A percentile compares a stretch with the other conserved stretches of the same genome.
Conservation (phyloP, 2,329 filamentous ascomycete genomes). For the Penicillium nordicum region DNA sequence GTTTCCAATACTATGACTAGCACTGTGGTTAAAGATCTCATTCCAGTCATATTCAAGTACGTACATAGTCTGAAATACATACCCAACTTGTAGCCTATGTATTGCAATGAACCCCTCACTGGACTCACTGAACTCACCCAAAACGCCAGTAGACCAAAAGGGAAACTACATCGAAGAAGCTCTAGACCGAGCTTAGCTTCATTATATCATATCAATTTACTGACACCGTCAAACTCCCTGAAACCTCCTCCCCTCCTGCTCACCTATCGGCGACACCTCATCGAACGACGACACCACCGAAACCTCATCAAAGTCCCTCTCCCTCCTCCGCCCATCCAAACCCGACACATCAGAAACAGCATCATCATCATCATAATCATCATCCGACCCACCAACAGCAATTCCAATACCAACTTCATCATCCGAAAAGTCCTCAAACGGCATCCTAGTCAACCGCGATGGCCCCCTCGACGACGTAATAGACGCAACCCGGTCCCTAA, state of each 20-base stretch:
- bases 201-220: not conserved
- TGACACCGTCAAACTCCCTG: not conserved
- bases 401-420: constrained; percentile 6
- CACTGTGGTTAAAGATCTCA: not conserved
- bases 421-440: constrained; percentile 18
- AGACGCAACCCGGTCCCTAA: not conserved
- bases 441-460: constrained; percentile 16
- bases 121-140: not conserved
- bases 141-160: not conserved
- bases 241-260: not conserved
- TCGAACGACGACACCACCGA: constrained; percentile 34
- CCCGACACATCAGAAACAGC: constrained; percentile 28
- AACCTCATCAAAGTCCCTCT: constrained; percentile 27
- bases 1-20: not conserved
- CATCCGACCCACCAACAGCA: not conserved
- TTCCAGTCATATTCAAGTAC: not conserved
- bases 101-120: not conserved
- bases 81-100: not conserved
- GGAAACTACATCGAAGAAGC: not conserved
- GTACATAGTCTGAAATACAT: not conserved
- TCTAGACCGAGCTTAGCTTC: not conserved
- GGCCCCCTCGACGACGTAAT: constrained; percentile 3
- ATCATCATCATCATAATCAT: constrained; percentile 16
- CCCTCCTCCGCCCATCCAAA: constrained; percentile 8
- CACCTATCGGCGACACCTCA: constrained; percentile 14